Evolutionary conservation across 2,329 filamentous ascomycete genomes (phyloP).

Genomic region (Sphaceloma murrayae): DNA sequence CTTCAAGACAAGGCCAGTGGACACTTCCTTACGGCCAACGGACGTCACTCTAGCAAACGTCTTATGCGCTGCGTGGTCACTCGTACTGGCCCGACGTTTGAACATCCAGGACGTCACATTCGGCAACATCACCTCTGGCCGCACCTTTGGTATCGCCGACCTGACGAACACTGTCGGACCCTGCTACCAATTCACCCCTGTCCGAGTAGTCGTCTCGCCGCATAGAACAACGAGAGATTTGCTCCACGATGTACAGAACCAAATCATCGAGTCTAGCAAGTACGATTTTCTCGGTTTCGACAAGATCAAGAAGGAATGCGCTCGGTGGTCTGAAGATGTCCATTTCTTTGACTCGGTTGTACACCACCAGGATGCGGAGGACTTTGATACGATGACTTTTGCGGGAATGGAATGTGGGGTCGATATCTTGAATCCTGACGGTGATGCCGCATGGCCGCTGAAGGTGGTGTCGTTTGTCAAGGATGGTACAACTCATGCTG

Average conservation of each 20-base stretch:
- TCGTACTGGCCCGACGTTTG: slow-evolving; percentile 44
- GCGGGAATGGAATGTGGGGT: slow-evolving; percentile 26
- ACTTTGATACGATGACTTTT: slow-evolving; percentile 47
- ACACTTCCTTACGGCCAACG: slow-evolving; percentile 17
- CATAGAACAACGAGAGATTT: slow-evolving; percentile 36
- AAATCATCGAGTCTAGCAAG: slow-evolving; percentile 27
- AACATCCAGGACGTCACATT: slow-evolving; percentile 46
- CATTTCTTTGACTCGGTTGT: slow-evolving; percentile 33
- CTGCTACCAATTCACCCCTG: slow-evolving; percentile 58
- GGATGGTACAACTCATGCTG: slow-evolving; percentile 44
- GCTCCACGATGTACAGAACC: slow-evolving; percentile 29
- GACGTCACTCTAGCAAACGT: slow-evolving; percentile 31
- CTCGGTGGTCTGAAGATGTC: slow-evolving; percentile 25
- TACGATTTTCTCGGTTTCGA: slow-evolving; percentile 32
- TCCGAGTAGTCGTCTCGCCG: slow-evolving; percentile 48
- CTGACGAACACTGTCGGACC: slow-evolving; percentile 53
- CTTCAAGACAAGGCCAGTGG: slow-evolving; percentile 30
- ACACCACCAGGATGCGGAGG: slow-evolving; percentile 32
- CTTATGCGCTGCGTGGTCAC: slow-evolving; percentile 50
- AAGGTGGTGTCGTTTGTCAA: slow-evolving; percentile 53
- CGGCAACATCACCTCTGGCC: slow-evolving; percentile 55
- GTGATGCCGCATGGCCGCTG: slow-evolving; percentile 52
- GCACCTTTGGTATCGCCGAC: slow-evolving; percentile 49
- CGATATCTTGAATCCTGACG: slow-evolving; percentile 35
- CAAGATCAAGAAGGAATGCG: slow-evolving; percentile 30